These are phyloP conservation scores for Pseudopyrenochaeta lycopersici DNA, from an alignment of 2,329 filamentous ascomycete species.

Conservation along the genomic window DNA sequence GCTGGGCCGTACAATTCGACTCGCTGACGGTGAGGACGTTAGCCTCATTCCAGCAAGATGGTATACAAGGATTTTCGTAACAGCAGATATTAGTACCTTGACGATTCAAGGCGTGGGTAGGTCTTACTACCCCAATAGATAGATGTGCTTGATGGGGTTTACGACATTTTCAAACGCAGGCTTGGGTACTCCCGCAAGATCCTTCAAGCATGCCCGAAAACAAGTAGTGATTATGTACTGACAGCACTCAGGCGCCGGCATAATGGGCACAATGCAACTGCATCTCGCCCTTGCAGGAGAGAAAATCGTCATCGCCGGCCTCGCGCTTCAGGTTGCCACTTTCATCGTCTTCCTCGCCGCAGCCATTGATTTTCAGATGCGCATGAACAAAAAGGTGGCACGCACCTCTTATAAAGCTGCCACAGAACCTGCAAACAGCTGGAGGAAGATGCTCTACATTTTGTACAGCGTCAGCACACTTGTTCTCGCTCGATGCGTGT, in stretches of 20 bases:
- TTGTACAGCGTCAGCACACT: conserved; percentile 59
- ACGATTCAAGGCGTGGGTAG: conserved; percentile 42
- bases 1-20: conserved; percentile 50
- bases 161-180: neutral
- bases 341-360: conserved; percentile 44
- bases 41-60: conserved; percentile 38
- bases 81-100: conserved; percentile 39
- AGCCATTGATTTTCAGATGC: conserved; percentile 39
- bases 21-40: conserved; percentile 34
- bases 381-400: conserved; percentile 27
- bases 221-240: neutral
- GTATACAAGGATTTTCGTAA: conserved; percentile 41
- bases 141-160: neutral
- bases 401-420: neutral
- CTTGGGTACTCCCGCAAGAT: neutral
- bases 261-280: conserved; percentile 47
- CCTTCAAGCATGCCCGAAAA: neutral
- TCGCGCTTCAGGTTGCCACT: conserved; percentile 44
- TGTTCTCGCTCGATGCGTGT: conserved; percentile 60
- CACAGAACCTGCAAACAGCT: conserved; percentile 4
- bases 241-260: conserved; percentile 29
- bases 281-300: conserved; percentile 40
- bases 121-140: neutral
- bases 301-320: conserved; percentile 45
- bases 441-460: conserved; percentile 42